Percentiles rank a stretch among this genome's conserved stretches.
Conservation (phyloP, 139 green algal genomes). For the Chlorella sp. region DNA sequence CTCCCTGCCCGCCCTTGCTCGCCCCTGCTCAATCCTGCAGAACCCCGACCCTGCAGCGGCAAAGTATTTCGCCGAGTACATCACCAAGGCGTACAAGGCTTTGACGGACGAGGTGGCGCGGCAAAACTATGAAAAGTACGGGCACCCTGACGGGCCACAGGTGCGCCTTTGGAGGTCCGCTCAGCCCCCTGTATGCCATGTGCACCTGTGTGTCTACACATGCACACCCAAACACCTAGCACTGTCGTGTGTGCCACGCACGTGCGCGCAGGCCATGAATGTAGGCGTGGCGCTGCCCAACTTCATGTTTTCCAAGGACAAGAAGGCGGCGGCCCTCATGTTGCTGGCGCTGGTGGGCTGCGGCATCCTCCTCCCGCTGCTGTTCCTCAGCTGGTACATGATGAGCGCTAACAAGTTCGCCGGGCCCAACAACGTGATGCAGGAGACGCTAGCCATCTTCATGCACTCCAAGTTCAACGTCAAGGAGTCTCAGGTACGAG, state of each 20-base stretch:
- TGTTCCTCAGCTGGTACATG: conserved; percentile 67
- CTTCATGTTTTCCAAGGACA: conserved; percentile 82
- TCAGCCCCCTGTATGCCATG: no score
- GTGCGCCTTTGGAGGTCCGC: conserved; percentile 4
- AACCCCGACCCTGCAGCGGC: conserved; percentile 79
- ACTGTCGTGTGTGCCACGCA: no score
- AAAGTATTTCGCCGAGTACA: conserved; percentile 77
- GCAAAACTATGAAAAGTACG: conserved; percentile 86
- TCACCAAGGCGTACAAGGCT: conserved; percentile 73
- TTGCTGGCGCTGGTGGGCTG: conserved; percentile 66
- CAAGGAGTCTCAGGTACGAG: conserved; percentile 66
- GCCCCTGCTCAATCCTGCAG: conserved; percentile 18
- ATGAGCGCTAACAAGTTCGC: conserved; percentile 59
- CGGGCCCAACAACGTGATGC: conserved; percentile 60
- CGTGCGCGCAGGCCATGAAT: conserved; percentile 39
- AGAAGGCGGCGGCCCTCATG: conserved; percentile 66
- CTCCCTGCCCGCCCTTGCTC: no score
- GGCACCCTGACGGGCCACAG: conserved; percentile 83
- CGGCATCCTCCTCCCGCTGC: conserved; percentile 78
- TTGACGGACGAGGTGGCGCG: conserved; percentile 67
- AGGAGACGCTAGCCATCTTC: conserved; percentile 70
- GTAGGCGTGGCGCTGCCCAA: conserved; percentile 78
- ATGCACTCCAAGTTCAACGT: conserved; percentile 57
- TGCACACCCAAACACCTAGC: no score
- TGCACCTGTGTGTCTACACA: no score